Base-by-base conservation (phyloP, 495 filamentous ascomycete species). In the Penicillium argentinense region DNA sequence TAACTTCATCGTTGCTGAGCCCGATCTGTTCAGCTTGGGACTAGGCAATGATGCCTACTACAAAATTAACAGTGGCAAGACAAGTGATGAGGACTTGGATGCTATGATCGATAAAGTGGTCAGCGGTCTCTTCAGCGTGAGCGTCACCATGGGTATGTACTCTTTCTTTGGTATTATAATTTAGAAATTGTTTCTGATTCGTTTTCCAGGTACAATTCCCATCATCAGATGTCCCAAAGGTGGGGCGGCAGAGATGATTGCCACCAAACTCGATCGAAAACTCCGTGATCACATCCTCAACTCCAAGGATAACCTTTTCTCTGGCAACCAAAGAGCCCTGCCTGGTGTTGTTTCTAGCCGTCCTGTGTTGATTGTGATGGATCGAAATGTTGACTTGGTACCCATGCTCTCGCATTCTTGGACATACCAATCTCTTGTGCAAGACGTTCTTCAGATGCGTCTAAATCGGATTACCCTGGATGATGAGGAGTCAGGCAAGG, bases 401-500 rank as follows among this genome's bases (percentile, higher is more conserved):
- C 91, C 95, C n/a, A 97, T 97, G 95, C 77, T 97, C 1, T 96
- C 91, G 17, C 93, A 99, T 68, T 96, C 91, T 1, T 99, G 93
- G 93, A 97, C 91, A 3, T 99, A 99, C 59, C 93, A 97, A 61
- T 96, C 91, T 1, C 78, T 99, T 13, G 90, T 97, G 23, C 86
- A 96, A 52, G 95, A 99, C 68, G 86, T 99, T 6, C 82, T 97
- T 45, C 82, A 87, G 28, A 95, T 95, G 89, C 86, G 85, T 51
- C 78, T 97, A 36, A 99, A 97, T 55, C 86, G 91, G n/a, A 97
- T 99, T 59, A 97, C 90, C 3, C 81, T 99, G 29, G 90, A 96
- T 55, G 92, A 96, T 45, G 86, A 93, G 22, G 84, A 88, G 45
- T 82, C 88, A 1, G 72, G 76, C 12, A 89, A 85, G 49, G 83